Evolutionary conservation across 805 yeast genomes (phyloP).

Genomic region (Ogataea populi-albae): DNA sequence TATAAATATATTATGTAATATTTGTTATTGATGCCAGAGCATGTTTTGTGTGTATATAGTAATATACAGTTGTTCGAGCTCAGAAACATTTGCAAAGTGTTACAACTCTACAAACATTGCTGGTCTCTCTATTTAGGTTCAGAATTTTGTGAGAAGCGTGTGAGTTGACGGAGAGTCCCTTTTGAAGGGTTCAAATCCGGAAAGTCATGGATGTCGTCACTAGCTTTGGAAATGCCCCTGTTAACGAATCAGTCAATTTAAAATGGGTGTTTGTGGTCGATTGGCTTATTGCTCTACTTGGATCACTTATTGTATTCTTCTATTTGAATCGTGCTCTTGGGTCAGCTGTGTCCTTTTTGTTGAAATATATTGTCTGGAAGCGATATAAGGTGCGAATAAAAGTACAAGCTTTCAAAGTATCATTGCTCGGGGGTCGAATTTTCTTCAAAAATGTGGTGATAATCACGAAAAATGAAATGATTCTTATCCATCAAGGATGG

Average conservation of each 20-base stretch:
- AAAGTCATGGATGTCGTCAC: slow-evolving; percentile 27
- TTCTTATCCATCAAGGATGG: slow-evolving; percentile 67
- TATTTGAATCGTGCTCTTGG: slow-evolving; percentile 76
- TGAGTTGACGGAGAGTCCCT: neutral
- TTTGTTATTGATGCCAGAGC: too few species aligned
- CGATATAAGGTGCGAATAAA: slow-evolving; percentile 54
- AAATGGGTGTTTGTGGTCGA: slow-evolving; percentile 79
- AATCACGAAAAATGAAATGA: slow-evolving; percentile 69
- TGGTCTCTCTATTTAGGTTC: too few species aligned
- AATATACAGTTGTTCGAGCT: too few species aligned
- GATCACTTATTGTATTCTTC: slow-evolving; percentile 64
- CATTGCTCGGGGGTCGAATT: slow-evolving; percentile 79
- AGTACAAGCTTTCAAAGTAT: slow-evolving; percentile 70
- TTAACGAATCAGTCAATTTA: slow-evolving; percentile 27
- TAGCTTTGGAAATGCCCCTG: slow-evolving; percentile 25
- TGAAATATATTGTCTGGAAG: slow-evolving; percentile 64
- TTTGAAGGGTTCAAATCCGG: neutral
- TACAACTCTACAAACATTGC: too few species aligned
- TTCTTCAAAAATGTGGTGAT: slow-evolving; percentile 73
- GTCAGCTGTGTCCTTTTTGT: slow-evolving; percentile 45
- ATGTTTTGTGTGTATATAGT: too few species aligned
- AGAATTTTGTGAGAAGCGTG: too few species aligned
- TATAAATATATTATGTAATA: too few species aligned
- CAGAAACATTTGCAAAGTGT: too few species aligned
- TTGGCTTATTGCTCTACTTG: slow-evolving; percentile 69